Evolutionary conservation across 164 flowering plant species (phyloP).

Genomic region (Nymphaea colorata): DNA sequence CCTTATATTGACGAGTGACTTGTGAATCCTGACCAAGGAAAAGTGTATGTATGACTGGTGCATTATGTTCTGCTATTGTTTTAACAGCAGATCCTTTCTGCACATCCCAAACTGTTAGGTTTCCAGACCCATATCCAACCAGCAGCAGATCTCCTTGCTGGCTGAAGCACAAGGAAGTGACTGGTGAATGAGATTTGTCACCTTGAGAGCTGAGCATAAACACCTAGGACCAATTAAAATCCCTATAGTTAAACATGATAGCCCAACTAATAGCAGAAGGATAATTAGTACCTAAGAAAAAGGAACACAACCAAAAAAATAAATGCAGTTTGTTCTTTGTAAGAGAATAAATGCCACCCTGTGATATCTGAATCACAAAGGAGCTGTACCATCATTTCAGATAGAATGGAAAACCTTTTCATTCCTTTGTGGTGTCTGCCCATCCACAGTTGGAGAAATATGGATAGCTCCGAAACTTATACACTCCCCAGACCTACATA

Average conservation of each 20-base stretch:
- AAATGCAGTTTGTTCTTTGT: not conserved
- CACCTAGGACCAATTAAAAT: constrained; percentile 42
- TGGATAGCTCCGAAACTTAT: too few relatives aligned
- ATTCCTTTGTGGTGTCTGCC: too few relatives aligned
- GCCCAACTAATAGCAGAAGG: constrained; percentile 1
- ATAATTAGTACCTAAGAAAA: not conserved
- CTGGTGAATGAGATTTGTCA: constrained; percentile 61
- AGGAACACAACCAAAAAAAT: not conserved
- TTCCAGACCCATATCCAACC: constrained; percentile 92
- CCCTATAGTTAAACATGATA: not conserved
- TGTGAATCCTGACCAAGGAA: constrained; percentile 86
- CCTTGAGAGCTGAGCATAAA: constrained; percentile 66
- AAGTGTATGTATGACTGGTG: constrained; percentile 75
- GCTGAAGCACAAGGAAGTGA: constrained; percentile 90
- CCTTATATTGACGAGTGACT: constrained; percentile 74
- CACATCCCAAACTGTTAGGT: constrained; percentile 82
- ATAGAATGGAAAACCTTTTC: too few relatives aligned
- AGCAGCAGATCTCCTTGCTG: constrained; percentile 89
- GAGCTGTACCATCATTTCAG: too few relatives aligned
- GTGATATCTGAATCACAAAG: too few relatives aligned
- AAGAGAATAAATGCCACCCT: too few relatives aligned
- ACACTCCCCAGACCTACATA: too few relatives aligned
- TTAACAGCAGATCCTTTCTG: constrained; percentile 57
- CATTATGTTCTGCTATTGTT: constrained; percentile 66
- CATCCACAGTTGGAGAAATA: too few relatives aligned